phyloP scores from a whole-genome alignment of 345 rosid genomes.

The Capsella bursapastoris region DNA sequence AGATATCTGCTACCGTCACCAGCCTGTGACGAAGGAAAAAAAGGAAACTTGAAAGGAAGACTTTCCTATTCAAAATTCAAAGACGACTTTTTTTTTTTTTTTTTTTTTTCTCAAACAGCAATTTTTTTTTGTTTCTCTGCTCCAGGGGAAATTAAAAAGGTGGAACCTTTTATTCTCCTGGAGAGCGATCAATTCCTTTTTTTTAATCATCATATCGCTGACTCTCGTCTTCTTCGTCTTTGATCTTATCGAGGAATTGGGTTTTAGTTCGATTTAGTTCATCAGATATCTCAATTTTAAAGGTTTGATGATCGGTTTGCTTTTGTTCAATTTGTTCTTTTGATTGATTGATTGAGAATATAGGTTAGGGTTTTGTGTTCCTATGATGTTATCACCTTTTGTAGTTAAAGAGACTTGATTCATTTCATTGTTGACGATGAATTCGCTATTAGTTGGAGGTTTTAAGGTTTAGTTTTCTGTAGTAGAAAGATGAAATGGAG shows the following conservation, averaged over 20 bases:
- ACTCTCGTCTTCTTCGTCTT: constrained; percentile 28
- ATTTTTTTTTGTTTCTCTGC: neutral
- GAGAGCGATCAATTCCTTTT: constrained; percentile 34
- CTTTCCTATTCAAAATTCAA: constrained; percentile 27
- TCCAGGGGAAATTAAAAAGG: constrained; percentile 36
- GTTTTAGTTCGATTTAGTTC: constrained; percentile 29
- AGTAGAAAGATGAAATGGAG: constrained; percentile 12
- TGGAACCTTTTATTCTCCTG: constrained; percentile 30
- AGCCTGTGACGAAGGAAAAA: constrained; percentile 20
- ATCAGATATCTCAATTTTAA: neutral
- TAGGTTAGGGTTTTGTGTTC: constrained; percentile 24
- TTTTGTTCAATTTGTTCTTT: constrained; percentile 13
- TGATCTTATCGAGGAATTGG: constrained; percentile 27
- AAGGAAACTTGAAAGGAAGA: neutral
- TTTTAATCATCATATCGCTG: constrained; percentile 4
- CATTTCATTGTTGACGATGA: constrained; percentile 21
- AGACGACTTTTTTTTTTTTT: neutral
- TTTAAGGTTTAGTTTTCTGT: constrained; percentile 1
- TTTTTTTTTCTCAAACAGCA: no score
- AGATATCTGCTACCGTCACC: constrained; percentile 23
- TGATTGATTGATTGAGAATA: constrained; percentile 15
- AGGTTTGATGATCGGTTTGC: constrained; percentile 29
- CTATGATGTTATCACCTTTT: neutral
- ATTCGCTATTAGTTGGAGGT: neutral
- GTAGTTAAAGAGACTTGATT: neutral